Evolutionary conservation across 768 basidiomycete species (phyloP).

Genomic region (Saitozyma sp.): DNA sequence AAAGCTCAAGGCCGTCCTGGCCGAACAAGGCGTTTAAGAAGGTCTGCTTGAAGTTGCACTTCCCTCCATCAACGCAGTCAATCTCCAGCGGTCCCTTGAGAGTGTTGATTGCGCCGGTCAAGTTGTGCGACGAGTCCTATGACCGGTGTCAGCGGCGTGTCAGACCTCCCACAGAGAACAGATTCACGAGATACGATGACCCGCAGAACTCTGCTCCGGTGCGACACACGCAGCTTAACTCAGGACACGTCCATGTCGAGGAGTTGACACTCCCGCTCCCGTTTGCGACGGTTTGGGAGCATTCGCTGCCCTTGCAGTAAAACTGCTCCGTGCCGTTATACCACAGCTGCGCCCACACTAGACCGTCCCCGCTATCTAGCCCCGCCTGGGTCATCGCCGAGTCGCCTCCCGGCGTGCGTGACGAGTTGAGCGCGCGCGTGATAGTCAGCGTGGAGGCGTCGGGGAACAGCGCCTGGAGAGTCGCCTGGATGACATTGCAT

Average conservation of each 20-base stretch:
- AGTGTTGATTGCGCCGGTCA: slow-evolving; percentile 65
- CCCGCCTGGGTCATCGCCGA: slow-evolving; percentile 12
- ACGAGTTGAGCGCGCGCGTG: slow-evolving; percentile 69
- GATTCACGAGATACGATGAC: slow-evolving; percentile 6
- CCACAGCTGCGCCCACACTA: slow-evolving; percentile 48
- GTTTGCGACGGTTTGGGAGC: slow-evolving; percentile 61
- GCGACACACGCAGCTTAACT: slow-evolving; percentile 73
- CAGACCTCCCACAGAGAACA: background rate
- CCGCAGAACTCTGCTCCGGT: slow-evolving; percentile 75
- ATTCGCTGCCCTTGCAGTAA: slow-evolving; percentile 72
- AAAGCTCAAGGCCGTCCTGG: slow-evolving; percentile 66
- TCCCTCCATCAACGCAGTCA: slow-evolving; percentile 61
- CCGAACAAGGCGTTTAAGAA: slow-evolving; percentile 73
- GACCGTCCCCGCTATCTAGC: slow-evolving; percentile 23
- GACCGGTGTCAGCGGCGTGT: slow-evolving; percentile 14
- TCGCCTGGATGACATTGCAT: slow-evolving; percentile 80
- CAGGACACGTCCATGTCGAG: slow-evolving; percentile 68
- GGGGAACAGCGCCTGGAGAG: slow-evolving; percentile 74
- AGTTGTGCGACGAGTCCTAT: slow-evolving; percentile 48
- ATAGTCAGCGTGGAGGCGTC: slow-evolving; percentile 72
- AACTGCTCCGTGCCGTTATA: slow-evolving; percentile 63
- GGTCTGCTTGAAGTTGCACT: slow-evolving; percentile 76
- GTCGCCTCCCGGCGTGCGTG: slow-evolving; percentile 61
- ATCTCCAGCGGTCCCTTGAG: slow-evolving; percentile 69
- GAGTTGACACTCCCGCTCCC: slow-evolving; percentile 48